Base-by-base conservation (phyloP, 2,329 filamentous ascomycete species). In the Davidsoniella eucalypti region DNA sequence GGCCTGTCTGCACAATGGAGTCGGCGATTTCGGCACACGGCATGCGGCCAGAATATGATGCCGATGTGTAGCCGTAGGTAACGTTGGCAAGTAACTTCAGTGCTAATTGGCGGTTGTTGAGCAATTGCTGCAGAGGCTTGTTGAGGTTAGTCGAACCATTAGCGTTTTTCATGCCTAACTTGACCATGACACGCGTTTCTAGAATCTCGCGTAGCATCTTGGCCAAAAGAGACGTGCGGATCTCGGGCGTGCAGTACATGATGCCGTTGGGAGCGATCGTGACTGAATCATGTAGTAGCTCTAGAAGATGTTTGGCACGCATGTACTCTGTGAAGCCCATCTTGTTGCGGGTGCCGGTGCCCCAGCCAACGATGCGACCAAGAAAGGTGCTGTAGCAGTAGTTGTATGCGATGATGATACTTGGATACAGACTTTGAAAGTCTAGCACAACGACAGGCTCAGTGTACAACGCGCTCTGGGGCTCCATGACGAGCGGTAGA, bases 331-430 rank as follows among this genome's bases (percentile, higher is more conserved):
- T 48, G 21, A 1, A 96, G 67, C 14, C 83, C 75, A 33, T 80
- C 72, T 56, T 88, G 78, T 65, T 96, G 94, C 67, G 87, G 88
- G 39, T 40, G 9, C 44, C 29, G 26, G 76, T 88, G n/a, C 87
- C 78, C 90, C 90, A 95, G 57, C 80, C 78, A 25, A 80, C 76
- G 38, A 94, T 80, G 26, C 92, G 78, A 0, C 92, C 92, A 0
- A 96, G 71, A 57, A 88, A 98, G 0, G 92, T 98, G 0, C 92
- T 96, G 61, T 98, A 98, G 67, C 92, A 98, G 61, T 95, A 92
- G 60, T 98, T 98, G 68, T 98, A 96, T 0, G 92, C 92, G 60
- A 98, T 96, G 87, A 98, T 95, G 54, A 96, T 82, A 63, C 88
- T 95, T 0, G 92, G 92, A 57, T 98, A 98, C 44, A 98, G 67